phyloP scores from a whole-genome alignment of 1,284 basidiomycete genomes.

The Chiua sp. region DNA sequence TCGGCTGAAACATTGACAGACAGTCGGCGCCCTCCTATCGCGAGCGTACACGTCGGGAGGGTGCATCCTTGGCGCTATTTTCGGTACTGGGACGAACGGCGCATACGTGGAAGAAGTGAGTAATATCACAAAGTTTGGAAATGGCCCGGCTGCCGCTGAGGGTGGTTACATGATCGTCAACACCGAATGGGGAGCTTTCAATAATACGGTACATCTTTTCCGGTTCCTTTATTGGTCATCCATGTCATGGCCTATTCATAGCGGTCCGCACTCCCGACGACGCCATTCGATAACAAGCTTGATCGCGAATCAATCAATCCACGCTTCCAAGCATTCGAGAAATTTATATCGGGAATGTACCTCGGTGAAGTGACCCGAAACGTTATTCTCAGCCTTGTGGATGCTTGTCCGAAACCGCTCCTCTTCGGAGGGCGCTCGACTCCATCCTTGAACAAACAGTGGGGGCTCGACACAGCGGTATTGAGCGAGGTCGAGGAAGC shows the following conservation, averaged over 20 bases:
- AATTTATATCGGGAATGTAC: slow-evolving; percentile 99
- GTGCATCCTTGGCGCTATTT: slow-evolving; percentile 91
- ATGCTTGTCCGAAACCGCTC: slow-evolving; percentile 70
- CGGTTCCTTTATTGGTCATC: background rate
- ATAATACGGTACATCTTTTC: slow-evolving; percentile 72
- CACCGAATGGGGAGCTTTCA: slow-evolving; percentile 97
- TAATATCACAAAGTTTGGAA: slow-evolving; percentile 85
- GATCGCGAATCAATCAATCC: slow-evolving; percentile 97
- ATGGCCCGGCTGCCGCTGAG: slow-evolving; percentile 57
- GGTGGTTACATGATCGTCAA: slow-evolving; percentile 94
- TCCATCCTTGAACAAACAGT: slow-evolving; percentile 80
- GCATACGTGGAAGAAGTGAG: slow-evolving; percentile 91
- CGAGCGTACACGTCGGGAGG: slow-evolving; percentile 92
- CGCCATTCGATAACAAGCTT: slow-evolving; percentile 92
- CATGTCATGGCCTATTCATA: slow-evolving; percentile 36
- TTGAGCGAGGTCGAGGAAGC: slow-evolving; percentile 88
- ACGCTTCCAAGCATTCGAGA: slow-evolving; percentile 94
- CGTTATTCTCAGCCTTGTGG: slow-evolving; percentile 86
- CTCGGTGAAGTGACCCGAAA: slow-evolving; percentile 93
- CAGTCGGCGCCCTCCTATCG: slow-evolving; percentile 93
- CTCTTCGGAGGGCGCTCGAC: slow-evolving; percentile 87
- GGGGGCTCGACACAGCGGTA: slow-evolving; percentile 92
- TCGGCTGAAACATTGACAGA: slow-evolving; percentile 52
- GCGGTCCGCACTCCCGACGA: slow-evolving; percentile 88
- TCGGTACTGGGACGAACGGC: slow-evolving; percentile 98